phyloP scores from a whole-genome alignment of 306 rosid species.

The Hippophae gyantsensis region DNA sequence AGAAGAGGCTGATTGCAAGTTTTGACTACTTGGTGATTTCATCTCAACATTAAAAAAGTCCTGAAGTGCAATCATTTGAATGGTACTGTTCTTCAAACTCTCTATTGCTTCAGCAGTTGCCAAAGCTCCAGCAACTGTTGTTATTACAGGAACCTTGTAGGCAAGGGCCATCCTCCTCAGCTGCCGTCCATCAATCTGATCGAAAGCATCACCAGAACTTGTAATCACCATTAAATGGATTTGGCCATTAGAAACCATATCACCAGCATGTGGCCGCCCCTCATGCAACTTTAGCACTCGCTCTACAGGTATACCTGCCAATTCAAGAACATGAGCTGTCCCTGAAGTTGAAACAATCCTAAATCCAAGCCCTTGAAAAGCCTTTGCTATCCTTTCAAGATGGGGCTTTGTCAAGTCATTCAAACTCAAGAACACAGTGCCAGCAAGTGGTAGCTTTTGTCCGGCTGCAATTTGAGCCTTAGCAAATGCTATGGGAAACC shows the following conservation, averaged over 20 bases:
- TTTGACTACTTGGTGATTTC: slow-evolving; percentile 19
- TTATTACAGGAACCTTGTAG: slow-evolving; percentile 84
- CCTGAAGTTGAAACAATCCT: slow-evolving; percentile 84
- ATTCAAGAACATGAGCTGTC: slow-evolving; percentile 59
- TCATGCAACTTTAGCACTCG: slow-evolving; percentile 83
- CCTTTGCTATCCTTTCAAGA: slow-evolving; percentile 73
- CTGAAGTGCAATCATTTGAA: slow-evolving; percentile 89
- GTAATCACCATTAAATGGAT: slow-evolving; percentile 96
- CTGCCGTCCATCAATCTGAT: slow-evolving; percentile 84
- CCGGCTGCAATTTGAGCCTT: slow-evolving; percentile 98
- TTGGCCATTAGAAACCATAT: slow-evolving; percentile 85
- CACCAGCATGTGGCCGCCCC: slow-evolving; percentile 95
- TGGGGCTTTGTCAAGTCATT: slow-evolving; percentile 79
- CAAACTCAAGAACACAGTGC: slow-evolving; percentile 82
- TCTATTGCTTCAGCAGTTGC: slow-evolving; percentile 90
- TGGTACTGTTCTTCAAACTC: slow-evolving; percentile 54
- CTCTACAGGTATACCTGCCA: slow-evolving; percentile 54
- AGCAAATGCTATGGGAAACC: slow-evolving; percentile 77
- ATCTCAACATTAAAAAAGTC: slow-evolving; percentile 45
- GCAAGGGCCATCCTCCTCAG: slow-evolving; percentile 82
- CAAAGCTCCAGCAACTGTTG: slow-evolving; percentile 87
- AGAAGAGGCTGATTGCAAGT: slow-evolving; percentile 34
- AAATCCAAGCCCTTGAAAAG: slow-evolving; percentile 55
- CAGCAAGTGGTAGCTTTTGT: slow-evolving; percentile 73
- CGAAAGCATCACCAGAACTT: slow-evolving; percentile 83